phyloP scores from a whole-genome alignment of 176 grass and related monocot species.

The Cymbopogon citratus region DNA sequence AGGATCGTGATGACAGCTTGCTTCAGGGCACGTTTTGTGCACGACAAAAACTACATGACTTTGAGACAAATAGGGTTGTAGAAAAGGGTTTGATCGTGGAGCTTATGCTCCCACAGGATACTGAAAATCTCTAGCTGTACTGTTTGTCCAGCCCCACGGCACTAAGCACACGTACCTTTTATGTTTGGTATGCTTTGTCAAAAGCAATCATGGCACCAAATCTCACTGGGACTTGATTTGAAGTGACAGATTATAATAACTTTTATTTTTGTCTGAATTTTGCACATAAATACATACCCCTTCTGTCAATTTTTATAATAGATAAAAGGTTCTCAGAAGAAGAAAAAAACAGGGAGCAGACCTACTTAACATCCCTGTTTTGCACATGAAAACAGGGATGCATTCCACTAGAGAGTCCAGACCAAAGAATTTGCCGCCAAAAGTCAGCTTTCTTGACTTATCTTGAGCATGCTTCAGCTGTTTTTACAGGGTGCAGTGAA shows the following conservation, averaged over 20 bases:
- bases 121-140: constrained; percentile 8
- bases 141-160: constrained; percentile 6
- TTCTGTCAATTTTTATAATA: not conserved
- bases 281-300: not conserved
- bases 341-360: constrained; percentile 24
- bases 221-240: not conserved
- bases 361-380: constrained; percentile 39
- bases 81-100: not conserved
- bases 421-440: constrained; percentile 27
- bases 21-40: constrained; percentile 17
- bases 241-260: not conserved
- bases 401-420: constrained; percentile 10
- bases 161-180: not conserved
- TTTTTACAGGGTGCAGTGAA: constrained; percentile 15
- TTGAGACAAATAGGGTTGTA: not conserved
- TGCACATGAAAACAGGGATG: too few species aligned
- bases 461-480: not conserved
- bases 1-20: not conserved
- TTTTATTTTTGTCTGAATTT: not conserved
- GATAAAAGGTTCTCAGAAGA: not conserved
- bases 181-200: constrained; percentile 21
- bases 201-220: constrained; percentile 9
- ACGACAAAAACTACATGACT: not conserved
- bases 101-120: constrained; percentile 23
- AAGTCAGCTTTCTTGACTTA: constrained; percentile 29